A percentile compares a stretch with the other conserved stretches of the same genome.
Conservation (phyloP, 495 filamentous ascomycete species). For the Pyrenula aspistea region DNA sequence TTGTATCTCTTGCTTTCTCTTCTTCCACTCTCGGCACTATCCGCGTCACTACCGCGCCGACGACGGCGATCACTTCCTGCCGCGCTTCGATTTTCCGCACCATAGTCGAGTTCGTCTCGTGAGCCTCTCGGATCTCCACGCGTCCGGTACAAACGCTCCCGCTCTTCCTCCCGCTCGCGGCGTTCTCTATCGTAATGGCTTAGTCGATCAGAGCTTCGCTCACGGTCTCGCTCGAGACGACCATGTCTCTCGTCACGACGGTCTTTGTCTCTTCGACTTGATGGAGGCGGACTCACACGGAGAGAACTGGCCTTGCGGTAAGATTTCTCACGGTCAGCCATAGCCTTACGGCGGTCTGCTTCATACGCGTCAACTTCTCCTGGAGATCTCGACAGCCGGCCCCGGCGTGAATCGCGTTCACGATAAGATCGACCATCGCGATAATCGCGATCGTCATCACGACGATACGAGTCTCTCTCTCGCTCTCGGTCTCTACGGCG, state of each 20-base stretch:
- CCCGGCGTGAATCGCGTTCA: constrained; percentile 46
- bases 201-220: constrained; percentile 43
- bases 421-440: constrained; percentile 30
- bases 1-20: constrained; percentile 46
- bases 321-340: constrained; percentile 75
- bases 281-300: constrained; percentile 40
- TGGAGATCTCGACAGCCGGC: constrained; percentile 58
- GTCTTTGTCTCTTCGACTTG: constrained; percentile 30
- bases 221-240: constrained; percentile 37
- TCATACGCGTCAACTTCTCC: constrained; percentile 73
- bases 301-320: constrained; percentile 68
- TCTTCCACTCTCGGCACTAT: constrained; percentile 53
- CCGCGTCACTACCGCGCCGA: constrained; percentile 60
- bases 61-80: constrained; percentile 42
- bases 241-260: constrained; percentile 26
- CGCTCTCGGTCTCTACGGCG: constrained; percentile 40
- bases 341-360: constrained; percentile 74
- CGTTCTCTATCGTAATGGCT: constrained; percentile 60
- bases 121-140: constrained; percentile 64
- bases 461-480: constrained; percentile 21
- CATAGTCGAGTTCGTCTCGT: constrained; percentile 72
- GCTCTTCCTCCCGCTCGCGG: constrained; percentile 70
- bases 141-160: constrained; percentile 72
- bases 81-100: constrained; percentile 53
- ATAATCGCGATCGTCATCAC: constrained; percentile 47